Evolutionary conservation across 495 filamentous ascomycete genomes (phyloP).

Genomic region (Achaetomiella virescens): DNA sequence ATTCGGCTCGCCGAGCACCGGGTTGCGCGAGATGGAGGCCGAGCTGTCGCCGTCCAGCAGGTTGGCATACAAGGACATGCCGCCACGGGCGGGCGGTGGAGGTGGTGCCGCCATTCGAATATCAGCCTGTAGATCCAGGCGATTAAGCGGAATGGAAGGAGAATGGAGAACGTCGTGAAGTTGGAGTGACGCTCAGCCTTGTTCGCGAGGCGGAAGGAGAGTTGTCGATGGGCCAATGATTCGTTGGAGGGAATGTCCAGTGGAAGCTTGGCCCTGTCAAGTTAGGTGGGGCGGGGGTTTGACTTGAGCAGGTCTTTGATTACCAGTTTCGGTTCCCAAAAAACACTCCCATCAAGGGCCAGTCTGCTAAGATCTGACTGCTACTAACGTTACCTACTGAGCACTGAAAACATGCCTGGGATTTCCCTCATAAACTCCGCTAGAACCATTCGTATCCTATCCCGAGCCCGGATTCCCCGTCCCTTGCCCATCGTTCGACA

Average conservation of each 20-base stretch:
- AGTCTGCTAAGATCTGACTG: too few relatives aligned
- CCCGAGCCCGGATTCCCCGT: too few relatives aligned
- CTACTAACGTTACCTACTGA: too few relatives aligned
- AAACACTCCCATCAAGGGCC: too few relatives aligned
- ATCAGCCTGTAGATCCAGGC: background rate
- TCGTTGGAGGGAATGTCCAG: background rate
- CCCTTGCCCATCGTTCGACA: too few relatives aligned
- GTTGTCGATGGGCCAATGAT: background rate
- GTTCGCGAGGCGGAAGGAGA: conserved; percentile 7
- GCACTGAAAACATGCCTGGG: too few relatives aligned
- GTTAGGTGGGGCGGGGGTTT: background rate
- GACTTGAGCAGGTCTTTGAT: too few relatives aligned
- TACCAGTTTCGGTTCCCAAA: too few relatives aligned
- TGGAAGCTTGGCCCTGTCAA: too few relatives aligned
- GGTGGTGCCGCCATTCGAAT: conserved; percentile 15
- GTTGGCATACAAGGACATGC: conserved; percentile 53
- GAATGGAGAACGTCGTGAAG: background rate
- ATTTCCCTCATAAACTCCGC: too few relatives aligned
- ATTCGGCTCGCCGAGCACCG: conserved; percentile 55
- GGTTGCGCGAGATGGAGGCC: conserved; percentile 67
- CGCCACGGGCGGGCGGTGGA: conserved; percentile 24
- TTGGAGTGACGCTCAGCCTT: conserved; percentile 12
- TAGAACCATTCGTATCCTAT: too few relatives aligned
- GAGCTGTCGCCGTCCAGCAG: conserved; percentile 47
- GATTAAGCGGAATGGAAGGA: background rate